A percentile compares a stretch with the other conserved stretches of the same genome.
phyloP scores from a whole-genome alignment of 83 land plant species.

The Picea abies region DNA sequence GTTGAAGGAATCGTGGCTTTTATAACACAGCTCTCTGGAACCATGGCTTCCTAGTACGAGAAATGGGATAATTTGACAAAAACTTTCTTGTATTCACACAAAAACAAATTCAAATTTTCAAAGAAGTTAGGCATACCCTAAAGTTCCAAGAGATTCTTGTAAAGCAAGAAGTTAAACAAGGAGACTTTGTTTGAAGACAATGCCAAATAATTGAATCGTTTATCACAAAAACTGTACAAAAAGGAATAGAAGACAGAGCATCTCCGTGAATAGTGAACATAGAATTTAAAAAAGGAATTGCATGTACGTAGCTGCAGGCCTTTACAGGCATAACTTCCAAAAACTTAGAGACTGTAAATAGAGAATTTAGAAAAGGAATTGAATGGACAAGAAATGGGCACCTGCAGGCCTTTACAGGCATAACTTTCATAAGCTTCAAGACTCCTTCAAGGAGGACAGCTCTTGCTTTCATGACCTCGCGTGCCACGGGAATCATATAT shows the following conservation, averaged over 20 bases:
- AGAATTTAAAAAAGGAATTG: neutral
- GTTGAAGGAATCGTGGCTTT: neutral
- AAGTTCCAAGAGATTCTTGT: neutral
- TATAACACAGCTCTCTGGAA: neutral
- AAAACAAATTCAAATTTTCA: neutral
- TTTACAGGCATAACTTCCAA: conserved; percentile 62
- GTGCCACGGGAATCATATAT: conserved; percentile 75
- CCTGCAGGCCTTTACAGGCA: conserved; percentile 90
- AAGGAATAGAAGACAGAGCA: neutral
- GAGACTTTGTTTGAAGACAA: neutral
- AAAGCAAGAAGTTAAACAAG: neutral
- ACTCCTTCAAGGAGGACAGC: conserved; percentile 55
- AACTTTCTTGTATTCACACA: neutral
- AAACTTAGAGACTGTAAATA: conserved; percentile 34
- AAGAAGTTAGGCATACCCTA: neutral
- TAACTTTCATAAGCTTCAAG: conserved; percentile 42
- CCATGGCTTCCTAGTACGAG: neutral
- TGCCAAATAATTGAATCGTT: neutral
- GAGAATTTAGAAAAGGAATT: neutral
- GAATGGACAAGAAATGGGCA: conserved; percentile 19
- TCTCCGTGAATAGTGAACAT: too few species aligned
- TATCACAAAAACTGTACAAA: neutral
- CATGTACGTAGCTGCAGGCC: conserved; percentile 68
- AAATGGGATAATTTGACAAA: neutral
- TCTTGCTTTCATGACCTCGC: conserved; percentile 53